Evolutionary conservation across 1,284 basidiomycete species (phyloP).

Genomic region (Moesziomyces antarcticus): DNA sequence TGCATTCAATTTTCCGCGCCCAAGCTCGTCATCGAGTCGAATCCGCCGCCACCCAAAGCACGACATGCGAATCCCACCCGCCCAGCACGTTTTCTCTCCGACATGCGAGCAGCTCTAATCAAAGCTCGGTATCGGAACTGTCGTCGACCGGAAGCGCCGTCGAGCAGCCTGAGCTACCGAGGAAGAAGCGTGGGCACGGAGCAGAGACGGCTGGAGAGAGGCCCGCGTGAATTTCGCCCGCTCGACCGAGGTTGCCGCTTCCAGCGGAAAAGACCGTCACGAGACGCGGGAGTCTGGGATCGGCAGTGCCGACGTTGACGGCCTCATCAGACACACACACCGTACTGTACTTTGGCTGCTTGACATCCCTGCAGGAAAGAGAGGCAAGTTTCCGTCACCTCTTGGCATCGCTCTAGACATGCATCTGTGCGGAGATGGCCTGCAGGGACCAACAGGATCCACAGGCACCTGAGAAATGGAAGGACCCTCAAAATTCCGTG

Average conservation of each 20-base stretch:
- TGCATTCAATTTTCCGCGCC: not conserved
- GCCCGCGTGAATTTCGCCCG: not conserved
- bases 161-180: too few species aligned
- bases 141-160: too few species aligned
- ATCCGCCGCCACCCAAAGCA: not conserved
- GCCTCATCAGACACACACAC: too few species aligned
- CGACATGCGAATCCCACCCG: not conserved
- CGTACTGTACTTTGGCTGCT: too few species aligned
- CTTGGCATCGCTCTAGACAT: not conserved
- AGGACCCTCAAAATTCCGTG: not conserved
- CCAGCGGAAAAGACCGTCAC: not conserved
- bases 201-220: too few species aligned
- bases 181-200: too few species aligned
- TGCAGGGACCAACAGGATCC: not conserved
- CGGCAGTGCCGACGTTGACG: not conserved
- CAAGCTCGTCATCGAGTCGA: not conserved
- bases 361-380: too few species aligned
- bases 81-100: not conserved
- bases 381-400: not conserved
- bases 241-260: not conserved
- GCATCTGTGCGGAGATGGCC: not conserved
- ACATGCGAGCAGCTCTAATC: not conserved
- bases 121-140: not conserved
- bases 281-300: not conserved
- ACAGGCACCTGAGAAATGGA: too few species aligned